phyloP scores from a whole-genome alignment of 805 yeast species.

The Hanseniaspora lachancei region DNA sequence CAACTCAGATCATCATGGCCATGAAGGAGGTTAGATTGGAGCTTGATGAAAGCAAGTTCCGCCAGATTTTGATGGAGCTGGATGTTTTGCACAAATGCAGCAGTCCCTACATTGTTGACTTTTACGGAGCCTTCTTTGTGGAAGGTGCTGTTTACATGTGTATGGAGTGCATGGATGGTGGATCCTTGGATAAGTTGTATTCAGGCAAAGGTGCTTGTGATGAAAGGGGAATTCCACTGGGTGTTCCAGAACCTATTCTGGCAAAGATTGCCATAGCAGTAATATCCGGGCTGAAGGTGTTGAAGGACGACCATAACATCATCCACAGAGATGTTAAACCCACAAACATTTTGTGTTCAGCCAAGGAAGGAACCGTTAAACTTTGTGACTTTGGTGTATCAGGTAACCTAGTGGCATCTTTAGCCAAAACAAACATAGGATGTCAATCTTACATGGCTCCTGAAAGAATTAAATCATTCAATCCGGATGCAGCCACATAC shows the following conservation, averaged over 20 bases:
- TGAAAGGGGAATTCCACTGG: conserved; percentile 26
- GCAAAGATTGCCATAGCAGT: conserved; percentile 72
- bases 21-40: conserved; percentile 93
- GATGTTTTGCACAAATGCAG: conserved; percentile 86
- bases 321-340: conserved; percentile 97
- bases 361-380: conserved; percentile 67
- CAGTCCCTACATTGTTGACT: conserved; percentile 85
- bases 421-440: conserved; percentile 91
- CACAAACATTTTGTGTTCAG: conserved; percentile 74
- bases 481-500: conserved; percentile 66
- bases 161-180: conserved; percentile 96
- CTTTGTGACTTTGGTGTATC: conserved; percentile 93
- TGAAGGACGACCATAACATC: conserved; percentile 81
- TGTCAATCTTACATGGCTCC: conserved; percentile 99
- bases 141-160: conserved; percentile 98
- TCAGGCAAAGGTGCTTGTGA: conserved; percentile 28
- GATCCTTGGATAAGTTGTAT: conserved; percentile 78
- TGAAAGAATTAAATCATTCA: conserved; percentile 68
- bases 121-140: conserved; percentile 92
- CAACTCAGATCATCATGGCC: conserved; percentile 87
- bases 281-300: conserved; percentile 63
- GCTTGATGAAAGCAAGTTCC: conserved; percentile 82
- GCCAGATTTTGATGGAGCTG: conserved; percentile 90
- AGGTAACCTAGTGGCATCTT: conserved; percentile 86
- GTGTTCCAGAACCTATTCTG: conserved; percentile 64